Conservation (phyloP, 257 asterid genomes). For the Ajuga chamaepitys region DNA sequence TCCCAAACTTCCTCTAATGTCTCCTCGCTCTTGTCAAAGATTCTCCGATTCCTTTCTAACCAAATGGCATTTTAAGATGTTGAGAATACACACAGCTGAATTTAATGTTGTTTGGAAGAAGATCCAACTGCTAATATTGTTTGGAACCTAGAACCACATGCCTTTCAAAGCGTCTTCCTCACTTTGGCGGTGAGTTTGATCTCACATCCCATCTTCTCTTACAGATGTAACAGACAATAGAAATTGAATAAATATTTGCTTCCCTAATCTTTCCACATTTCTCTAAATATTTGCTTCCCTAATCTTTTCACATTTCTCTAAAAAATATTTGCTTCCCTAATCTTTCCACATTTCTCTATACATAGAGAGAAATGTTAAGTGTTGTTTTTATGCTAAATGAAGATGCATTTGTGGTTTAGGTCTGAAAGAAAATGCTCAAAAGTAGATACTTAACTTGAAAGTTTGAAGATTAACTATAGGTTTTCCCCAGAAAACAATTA, state of each 20-base stretch:
- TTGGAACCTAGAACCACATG: conserved; percentile 68
- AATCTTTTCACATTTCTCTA: too few relatives aligned
- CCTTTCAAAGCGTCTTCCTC: conserved; percentile 54
- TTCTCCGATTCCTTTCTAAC: too few relatives aligned
- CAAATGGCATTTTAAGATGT: too few relatives aligned
- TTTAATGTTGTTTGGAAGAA: conserved; percentile 39
- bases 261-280: too few relatives aligned
- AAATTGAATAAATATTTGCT: conserved; percentile 4
- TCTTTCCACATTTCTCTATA: conserved; percentile 2
- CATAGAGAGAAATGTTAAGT: neutral
- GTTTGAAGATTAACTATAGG: neutral
- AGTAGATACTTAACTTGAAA: neutral
- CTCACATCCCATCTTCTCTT: neutral
- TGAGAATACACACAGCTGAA: too few relatives aligned
- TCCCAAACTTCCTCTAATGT: too few relatives aligned
- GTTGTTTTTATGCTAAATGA: conserved; percentile 9
- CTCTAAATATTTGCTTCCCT: too few relatives aligned
- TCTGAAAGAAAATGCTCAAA: neutral
- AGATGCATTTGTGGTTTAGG: conserved; percentile 1
- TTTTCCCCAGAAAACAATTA: too few relatives aligned
- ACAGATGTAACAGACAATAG: neutral
- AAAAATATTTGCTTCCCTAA: conserved; percentile 10
- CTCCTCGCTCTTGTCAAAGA: too few relatives aligned
- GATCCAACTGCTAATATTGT: conserved; percentile 66
- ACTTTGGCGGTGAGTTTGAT: conserved; percentile 71